A percentile compares a stretch with the other conserved stretches of the same genome.
Evolutionary conservation across 768 basidiomycete genomes (phyloP).

Genomic region (Thelephora aurantiotincta): DNA sequence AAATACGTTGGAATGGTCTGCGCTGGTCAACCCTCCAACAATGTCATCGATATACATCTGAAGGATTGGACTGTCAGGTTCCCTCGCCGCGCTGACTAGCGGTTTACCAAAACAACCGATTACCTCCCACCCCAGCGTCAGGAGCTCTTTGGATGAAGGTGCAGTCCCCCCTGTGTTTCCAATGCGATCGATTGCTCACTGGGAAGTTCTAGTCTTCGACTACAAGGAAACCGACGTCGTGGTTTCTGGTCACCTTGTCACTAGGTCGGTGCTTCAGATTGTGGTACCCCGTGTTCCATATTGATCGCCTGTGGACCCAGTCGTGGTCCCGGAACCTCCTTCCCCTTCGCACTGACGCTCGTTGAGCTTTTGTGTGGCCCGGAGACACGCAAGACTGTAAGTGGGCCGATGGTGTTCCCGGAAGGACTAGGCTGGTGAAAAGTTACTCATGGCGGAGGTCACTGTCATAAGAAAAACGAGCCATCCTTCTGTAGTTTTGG

Average conservation of each 20-base stretch:
- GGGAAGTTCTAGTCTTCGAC: constrained; percentile 39
- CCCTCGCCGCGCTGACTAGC: constrained; percentile 50
- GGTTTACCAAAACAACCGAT: constrained; percentile 46
- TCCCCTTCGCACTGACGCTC: constrained; percentile 66
- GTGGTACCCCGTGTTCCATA: too few species aligned
- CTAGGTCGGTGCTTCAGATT: constrained; percentile 37
- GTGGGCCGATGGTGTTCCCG: constrained; percentile 63
- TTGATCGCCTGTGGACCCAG: constrained; percentile 19
- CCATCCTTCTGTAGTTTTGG: too few species aligned
- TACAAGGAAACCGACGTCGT: constrained; percentile 68
- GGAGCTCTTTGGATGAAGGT: constrained; percentile 42
- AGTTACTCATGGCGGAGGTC: background rate
- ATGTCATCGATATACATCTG: background rate
- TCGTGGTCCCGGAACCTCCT: constrained; percentile 66
- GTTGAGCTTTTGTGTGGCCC: constrained; percentile 56
- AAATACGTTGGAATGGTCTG: constrained; percentile 77
- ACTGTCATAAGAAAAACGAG: too few species aligned
- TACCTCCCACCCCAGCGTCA: constrained; percentile 71
- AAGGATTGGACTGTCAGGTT: constrained; percentile 28
- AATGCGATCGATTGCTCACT: background rate
- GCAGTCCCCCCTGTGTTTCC: background rate
- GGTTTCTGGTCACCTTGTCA: constrained; percentile 55
- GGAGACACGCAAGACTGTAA: constrained; percentile 45
- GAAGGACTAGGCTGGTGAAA: background rate
- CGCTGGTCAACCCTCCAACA: constrained; percentile 38